Base-by-base conservation (phyloP, 495 filamentous ascomycete species). In the Penicillium macrosclerotiorum region DNA sequence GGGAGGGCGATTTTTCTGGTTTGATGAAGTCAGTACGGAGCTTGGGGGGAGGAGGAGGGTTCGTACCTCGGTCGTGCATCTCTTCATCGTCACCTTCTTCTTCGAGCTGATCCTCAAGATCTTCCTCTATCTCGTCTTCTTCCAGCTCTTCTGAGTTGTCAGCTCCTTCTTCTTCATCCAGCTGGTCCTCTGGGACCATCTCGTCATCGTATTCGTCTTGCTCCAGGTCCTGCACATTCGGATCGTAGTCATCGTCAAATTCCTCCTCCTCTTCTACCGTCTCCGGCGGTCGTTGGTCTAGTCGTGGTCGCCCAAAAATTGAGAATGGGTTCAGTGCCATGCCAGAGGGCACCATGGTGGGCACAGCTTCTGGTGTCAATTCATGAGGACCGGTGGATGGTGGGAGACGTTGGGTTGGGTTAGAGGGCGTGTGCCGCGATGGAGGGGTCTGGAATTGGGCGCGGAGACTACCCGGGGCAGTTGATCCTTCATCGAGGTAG, bases 371-470 rank as follows among this genome's bases (percentile, higher is more conserved):
- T 22, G 59, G 51, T 12, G 47, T 35, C 47, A 59, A 24, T 52
- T 51, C 39, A 59, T 64, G 23, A 39, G 64, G 22, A 36, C 65
- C 41, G 7, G 59, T 52, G 39, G 67, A 63, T 5, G 69, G 65
- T 0, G 63, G 60, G 37, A 54, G 65, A n/a, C 56, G 55, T 30
- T 64, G 60, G 20, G 49, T 60, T 49, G 56, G 59, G 37, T 60
- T 60, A 20, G 59, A 49, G 6, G 64, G 64, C 29, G 62, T 64
- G 19, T 52, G 57, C 27, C 59, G 57, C 8, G 65, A 52, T 0
- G 65, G 67, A 2, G 69, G 69, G 12, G 69, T 73, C 11, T 66
- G 63, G 52, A 65, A 72, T 42, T 72, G 69, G 0, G 60, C 34
- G 38, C 56, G 59, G 11, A 60, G 49, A 18, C 39, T 45, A 12